phyloP scores from a whole-genome alignment of 176 grass and related monocot genomes.

The barley (Hordeum vulgare) region MorexV3_pseudomolecules_assembly NC_058522.1:458084957-458085456 shows the following conservation, averaged over 20 bases:
- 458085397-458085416: too few species aligned
- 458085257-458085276: too few species aligned
- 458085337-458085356: too few species aligned
- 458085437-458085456: too few species aligned
- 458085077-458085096: not conserved
- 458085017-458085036: not conserved
- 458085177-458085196: not conserved
- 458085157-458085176: not conserved
- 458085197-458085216: not conserved
- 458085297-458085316: too few species aligned
- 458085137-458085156: not conserved
- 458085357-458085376: too few species aligned
- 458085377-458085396: too few species aligned
- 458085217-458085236: not conserved
- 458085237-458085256: not conserved
- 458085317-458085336: too few species aligned
- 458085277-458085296: too few species aligned
- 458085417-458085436: too few species aligned
- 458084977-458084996: not conserved
- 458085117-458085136: conserved; percentile 1
- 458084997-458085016: not conserved
- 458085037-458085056: not conserved
- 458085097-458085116: not conserved
- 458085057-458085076: not conserved
- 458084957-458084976: not conserved